Evolutionary conservation across 2,329 filamentous ascomycete species (phyloP), one percentile per base, ranked within the genome.

Genomic region (Trichoderma sp.): DNA sequence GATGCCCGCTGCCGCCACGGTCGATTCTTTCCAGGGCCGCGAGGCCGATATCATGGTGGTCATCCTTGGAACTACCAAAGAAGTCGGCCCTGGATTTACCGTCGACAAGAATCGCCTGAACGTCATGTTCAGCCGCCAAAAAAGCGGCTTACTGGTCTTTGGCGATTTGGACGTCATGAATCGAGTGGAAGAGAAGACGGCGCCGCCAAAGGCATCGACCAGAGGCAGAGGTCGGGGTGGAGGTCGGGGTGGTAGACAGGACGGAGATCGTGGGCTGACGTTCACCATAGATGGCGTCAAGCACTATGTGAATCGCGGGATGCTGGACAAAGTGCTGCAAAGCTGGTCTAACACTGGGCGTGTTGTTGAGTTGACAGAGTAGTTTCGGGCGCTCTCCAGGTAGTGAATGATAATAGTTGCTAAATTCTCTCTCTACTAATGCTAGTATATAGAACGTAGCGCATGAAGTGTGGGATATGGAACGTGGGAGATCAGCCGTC

Each of bases 21-120:
- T 75, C n/a, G 71, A 75, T 46, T 70, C 69, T 1, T 75, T 70
- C 52, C 73, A 77, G 34, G 75, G 74, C 8, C 69, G 66, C 18
- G 73, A 77, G 55, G 65, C 32, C 1, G 71, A 74, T 18, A 71
- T 76, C n/a, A 54, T 69, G 6, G 56, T 73, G 1, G 68, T 73
- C 14, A 64, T 77, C n/a, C 70, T 75, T 18, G 70, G 71, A 8
- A 73, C 72, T 1, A 69, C 14, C 5, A 37, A 5, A 14, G 34
- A 37, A 5, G 14, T 14, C 6, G 34, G 34, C 34, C 34, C 14
- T 14, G 34, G 14, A 1, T 37, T 14, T 37, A 37, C 34, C 1
- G 1, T 16, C 10, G 32, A 32, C 4, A 32, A 55, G 13, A 13
- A 51, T 61, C 59, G 28, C 59, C 34, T 37, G 2, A 37, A 37